Conservation (phyloP, 768 basidiomycete genomes). For the Lyophyllum shimeji region DNA sequence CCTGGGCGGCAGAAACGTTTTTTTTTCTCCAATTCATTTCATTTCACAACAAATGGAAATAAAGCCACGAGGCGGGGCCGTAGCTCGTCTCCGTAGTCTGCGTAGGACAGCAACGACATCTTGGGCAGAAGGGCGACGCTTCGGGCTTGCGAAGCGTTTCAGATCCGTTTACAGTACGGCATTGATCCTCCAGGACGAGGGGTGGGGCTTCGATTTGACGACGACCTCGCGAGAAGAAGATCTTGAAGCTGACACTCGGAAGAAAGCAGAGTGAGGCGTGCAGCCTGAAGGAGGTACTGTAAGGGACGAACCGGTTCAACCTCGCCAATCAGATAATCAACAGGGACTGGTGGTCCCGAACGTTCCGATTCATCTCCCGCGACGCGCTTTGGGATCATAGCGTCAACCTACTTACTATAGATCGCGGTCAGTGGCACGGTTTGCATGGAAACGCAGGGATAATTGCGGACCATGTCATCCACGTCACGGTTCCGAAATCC, state of each 20-base stretch:
- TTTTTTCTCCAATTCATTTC: not conserved
- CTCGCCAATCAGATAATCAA: conserved; percentile 2
- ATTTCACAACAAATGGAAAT: conserved; percentile 16
- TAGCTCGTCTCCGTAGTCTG: conserved; percentile 4
- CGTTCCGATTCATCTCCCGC: conserved; percentile 3
- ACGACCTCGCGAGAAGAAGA: not conserved
- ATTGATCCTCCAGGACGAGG: not conserved
- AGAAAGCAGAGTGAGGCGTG: not conserved
- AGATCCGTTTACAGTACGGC: not conserved
- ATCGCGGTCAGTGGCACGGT: not conserved
- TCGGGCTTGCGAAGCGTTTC: not conserved
- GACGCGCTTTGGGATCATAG: conserved; percentile 3
- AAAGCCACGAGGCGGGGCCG: conserved; percentile 15
- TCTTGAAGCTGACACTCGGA: not conserved
- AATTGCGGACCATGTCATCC: not conserved
- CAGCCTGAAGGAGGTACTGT: too few relatives aligned
- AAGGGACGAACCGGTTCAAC: conserved; percentile 1
- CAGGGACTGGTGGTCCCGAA: not conserved
- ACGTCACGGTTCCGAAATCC: not conserved
- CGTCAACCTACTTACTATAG: not conserved
- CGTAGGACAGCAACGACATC: conserved; percentile 7
- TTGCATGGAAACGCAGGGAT: conserved; percentile 1
- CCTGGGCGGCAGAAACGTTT: not conserved
- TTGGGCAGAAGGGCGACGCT: not conserved
- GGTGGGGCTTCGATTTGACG: not conserved